Conservation (phyloP, 148 eudicot genomes). For the Oxyria digyna region DNA sequence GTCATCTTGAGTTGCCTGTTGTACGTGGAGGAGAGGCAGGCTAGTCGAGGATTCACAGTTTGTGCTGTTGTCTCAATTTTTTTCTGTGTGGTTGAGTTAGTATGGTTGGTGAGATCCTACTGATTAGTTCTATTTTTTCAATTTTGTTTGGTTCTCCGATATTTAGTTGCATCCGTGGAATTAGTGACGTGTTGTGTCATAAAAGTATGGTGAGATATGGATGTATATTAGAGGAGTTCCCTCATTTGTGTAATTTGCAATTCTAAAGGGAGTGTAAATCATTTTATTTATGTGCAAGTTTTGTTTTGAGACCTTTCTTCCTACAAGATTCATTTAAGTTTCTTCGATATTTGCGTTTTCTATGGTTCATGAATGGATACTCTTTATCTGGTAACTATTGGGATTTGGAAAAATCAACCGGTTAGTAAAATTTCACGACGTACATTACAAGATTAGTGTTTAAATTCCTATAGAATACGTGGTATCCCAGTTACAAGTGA, state of each 20-base stretch:
- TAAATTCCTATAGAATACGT: background rate
- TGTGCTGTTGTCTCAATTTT: background rate
- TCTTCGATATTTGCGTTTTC: no score
- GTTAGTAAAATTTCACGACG: background rate
- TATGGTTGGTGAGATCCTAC: constrained; percentile 19
- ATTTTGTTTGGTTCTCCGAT: constrained; percentile 15
- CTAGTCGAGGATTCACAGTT: constrained; percentile 8
- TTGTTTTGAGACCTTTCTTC: background rate
- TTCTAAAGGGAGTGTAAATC: constrained; percentile 3
- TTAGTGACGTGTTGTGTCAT: constrained; percentile 13
- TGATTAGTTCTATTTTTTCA: constrained; percentile 12
- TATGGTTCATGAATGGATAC: no score
- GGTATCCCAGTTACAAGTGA: background rate
- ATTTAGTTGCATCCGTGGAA: constrained; percentile 16
- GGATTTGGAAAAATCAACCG: no score
- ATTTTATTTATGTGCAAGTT: background rate
- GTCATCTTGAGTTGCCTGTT: constrained; percentile 4
- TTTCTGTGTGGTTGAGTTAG: constrained; percentile 16
- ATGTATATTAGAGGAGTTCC: constrained; percentile 23
- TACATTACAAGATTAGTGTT: background rate
- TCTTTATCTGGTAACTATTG: no score
- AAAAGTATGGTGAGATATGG: constrained; percentile 15
- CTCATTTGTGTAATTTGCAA: constrained; percentile 16
- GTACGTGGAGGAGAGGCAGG: constrained; percentile 26
- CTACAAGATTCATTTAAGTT: background rate